Conservation (phyloP, 371 early-diverging fungal genomes). For the Rhizomucor miehei region DNA sequence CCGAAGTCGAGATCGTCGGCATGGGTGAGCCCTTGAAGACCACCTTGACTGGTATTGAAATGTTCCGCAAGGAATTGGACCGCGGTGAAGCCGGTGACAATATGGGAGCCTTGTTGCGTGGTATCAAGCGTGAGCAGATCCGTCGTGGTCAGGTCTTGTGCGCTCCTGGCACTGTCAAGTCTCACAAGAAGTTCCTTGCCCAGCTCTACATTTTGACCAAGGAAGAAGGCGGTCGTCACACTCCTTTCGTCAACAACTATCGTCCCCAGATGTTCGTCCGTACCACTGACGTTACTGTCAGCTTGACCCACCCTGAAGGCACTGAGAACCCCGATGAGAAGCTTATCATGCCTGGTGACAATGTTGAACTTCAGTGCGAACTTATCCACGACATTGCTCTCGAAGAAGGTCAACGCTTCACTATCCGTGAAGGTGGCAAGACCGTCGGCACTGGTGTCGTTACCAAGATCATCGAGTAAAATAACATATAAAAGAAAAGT, state of each 20-base stretch:
- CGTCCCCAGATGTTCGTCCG: conserved; percentile 94
- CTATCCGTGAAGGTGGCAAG: conserved; percentile 97
- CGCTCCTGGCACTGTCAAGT: conserved; percentile 88
- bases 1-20: conserved; percentile 96
- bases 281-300: conserved; percentile 92
- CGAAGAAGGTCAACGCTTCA: conserved; percentile 93
- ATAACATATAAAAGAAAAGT: background rate
- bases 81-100: conserved; percentile 98
- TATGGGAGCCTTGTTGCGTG: conserved; percentile 96
- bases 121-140: conserved; percentile 95
- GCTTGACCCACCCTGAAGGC: conserved; percentile 81
- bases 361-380: conserved; percentile 83
- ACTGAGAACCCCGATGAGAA: conserved; percentile 84
- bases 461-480: conserved; percentile 41
- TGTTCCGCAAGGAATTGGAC: conserved; percentile 99
- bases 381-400: conserved; percentile 81
- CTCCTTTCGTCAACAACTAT: conserved; percentile 96
- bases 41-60: conserved; percentile 94
- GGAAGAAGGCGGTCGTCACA: conserved; percentile 99
- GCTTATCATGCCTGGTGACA: conserved; percentile 99
- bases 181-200: conserved; percentile 91
- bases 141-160: conserved; percentile 94
- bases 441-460: conserved; percentile 93
- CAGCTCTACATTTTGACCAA: conserved; percentile 94
- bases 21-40: conserved; percentile 88